Evolutionary conservation across 208 protist species (phyloP), one percentile per base, ranked within the genome.

Genomic region (Strigomonas galati): DNA sequence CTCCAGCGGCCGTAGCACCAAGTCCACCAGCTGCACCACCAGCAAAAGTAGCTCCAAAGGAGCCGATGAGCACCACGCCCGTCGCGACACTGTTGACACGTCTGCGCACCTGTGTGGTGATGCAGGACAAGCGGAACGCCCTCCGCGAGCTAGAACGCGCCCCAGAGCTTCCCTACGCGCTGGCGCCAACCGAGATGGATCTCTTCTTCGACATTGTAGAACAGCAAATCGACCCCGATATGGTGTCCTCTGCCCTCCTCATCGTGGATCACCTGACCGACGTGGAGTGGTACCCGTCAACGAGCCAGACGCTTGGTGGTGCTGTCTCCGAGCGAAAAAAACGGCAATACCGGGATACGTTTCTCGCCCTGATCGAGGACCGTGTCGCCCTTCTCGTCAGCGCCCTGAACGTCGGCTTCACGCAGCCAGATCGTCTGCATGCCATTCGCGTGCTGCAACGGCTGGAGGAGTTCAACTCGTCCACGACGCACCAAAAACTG

Each of bases 121-220:
- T 78, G 27, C 89, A 94, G 66, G 89, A 94, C 70, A 71, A 84
- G 26, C 85, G 89, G 49, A 85, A 94, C 24, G 85, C 89, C 7
- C 64, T 92, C 46, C 72, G 64, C 12, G 80, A 85, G 32, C 69
- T 94, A 4, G 43, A 81, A 57, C 55, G 74, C 15, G 79, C 74
- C 35, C 28, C 69, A 1, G 82, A 89, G 30, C 77, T 94, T 10
- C 82, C 83, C 5, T 84, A 81, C 66, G 78, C 76, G 0, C 72
- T 91, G 37, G 71, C 63, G 28, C 65, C 79, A 5, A 64, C 68
- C 12, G 81, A 87, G 27, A 51, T 89, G 9, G 62, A 28, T 30
- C 76, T 73, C 24, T 59, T 94, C 19, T 67, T 79, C 26, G 48
- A 77, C 10, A 37, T 89, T 4, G 24, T 62, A 35, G 15, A 26